These are phyloP conservation scores for Rhynchospora breviuscula DNA, from an alignment of 176 grass and related monocot genomes.

Conservation along the genomic window DNA sequence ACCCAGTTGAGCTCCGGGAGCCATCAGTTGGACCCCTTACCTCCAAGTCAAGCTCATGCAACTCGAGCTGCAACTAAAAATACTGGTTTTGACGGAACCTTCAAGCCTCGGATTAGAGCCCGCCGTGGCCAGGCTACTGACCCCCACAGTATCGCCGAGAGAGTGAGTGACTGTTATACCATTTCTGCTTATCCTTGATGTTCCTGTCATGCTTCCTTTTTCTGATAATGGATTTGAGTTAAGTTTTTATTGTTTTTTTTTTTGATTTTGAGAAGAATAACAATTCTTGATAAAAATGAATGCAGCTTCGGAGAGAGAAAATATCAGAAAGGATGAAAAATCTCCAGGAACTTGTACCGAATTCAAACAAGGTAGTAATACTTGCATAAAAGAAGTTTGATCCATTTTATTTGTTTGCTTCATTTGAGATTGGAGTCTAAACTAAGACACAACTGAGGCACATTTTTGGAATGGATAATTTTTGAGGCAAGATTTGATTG, in stretches of 20 bases:
- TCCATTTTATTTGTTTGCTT: background rate
- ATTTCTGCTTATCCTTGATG: background rate
- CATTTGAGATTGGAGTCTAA: background rate
- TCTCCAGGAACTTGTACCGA: slow-evolving; percentile 71
- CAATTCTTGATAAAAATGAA: slow-evolving; percentile 10
- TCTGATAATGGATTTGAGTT: background rate
- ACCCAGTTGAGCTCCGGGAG: background rate
- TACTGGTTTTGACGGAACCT: slow-evolving; percentile 15
- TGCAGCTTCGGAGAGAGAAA: slow-evolving; percentile 78
- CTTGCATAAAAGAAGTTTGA: background rate
- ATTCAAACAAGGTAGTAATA: slow-evolving; percentile 56
- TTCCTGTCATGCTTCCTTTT: background rate
- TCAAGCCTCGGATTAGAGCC: slow-evolving; percentile 55
- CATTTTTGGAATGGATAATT: background rate
- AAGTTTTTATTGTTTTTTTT: background rate
- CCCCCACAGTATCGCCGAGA: slow-evolving; percentile 84
- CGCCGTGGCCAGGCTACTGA: slow-evolving; percentile 74
- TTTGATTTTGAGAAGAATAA: slow-evolving; percentile 4
- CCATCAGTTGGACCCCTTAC: slow-evolving; percentile 24
- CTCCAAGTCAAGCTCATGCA: slow-evolving; percentile 31
- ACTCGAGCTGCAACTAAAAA: slow-evolving; percentile 17
- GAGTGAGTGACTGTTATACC: slow-evolving; percentile 34
- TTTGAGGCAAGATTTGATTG: background rate
- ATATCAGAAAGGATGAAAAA: slow-evolving; percentile 83
- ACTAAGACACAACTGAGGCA: background rate